phyloP scores from a whole-genome alignment of 805 yeast species.

The Starmera dryadoides region DNA sequence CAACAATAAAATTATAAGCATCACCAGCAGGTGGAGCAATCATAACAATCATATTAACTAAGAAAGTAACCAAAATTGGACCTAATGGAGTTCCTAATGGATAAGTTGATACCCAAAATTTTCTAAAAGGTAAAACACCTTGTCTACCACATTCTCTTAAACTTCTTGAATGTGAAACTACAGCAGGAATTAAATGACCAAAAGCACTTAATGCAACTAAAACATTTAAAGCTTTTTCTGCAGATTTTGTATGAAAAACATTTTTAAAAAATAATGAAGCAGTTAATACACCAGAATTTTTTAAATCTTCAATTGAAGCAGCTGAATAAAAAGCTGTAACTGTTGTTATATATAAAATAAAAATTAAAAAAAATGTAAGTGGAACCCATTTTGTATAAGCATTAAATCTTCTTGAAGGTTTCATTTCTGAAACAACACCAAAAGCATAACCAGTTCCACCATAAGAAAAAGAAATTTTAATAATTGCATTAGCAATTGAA shows the following conservation, averaged over 20 bases:
- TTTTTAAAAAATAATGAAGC: slow-evolving; percentile 24
- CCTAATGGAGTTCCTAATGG: slow-evolving; percentile 43
- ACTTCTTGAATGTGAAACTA: slow-evolving; percentile 43
- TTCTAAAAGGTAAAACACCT: slow-evolving; percentile 39
- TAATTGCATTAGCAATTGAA: slow-evolving; percentile 33
- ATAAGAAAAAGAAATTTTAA: slow-evolving; percentile 36
- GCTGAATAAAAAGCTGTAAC: slow-evolving; percentile 29
- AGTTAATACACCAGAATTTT: slow-evolving; percentile 23
- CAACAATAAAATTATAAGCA: slow-evolving; percentile 39
- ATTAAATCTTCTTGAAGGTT: slow-evolving; percentile 22
- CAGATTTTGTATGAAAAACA: slow-evolving; percentile 26
- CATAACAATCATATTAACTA: slow-evolving; percentile 31
- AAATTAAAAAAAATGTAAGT: slow-evolving; percentile 23
- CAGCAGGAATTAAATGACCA: slow-evolving; percentile 41
- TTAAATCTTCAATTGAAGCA: slow-evolving; percentile 19
- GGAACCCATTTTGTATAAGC: slow-evolving; percentile 23
- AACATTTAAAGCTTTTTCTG: slow-evolving; percentile 38
- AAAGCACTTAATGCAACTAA: slow-evolving; percentile 42
- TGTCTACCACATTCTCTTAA: slow-evolving; percentile 44
- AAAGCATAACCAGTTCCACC: slow-evolving; percentile 35
- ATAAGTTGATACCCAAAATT: slow-evolving; percentile 34
- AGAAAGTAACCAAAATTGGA: slow-evolving; percentile 66
- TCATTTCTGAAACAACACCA: slow-evolving; percentile 29
- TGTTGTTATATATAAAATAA: slow-evolving; percentile 24
- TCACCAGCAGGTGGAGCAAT: slow-evolving; percentile 39